Evolutionary conservation across 805 yeast genomes (phyloP), one percentile per base, ranked within the genome.

Genomic region (Spathaspora passalidarum): DNA sequence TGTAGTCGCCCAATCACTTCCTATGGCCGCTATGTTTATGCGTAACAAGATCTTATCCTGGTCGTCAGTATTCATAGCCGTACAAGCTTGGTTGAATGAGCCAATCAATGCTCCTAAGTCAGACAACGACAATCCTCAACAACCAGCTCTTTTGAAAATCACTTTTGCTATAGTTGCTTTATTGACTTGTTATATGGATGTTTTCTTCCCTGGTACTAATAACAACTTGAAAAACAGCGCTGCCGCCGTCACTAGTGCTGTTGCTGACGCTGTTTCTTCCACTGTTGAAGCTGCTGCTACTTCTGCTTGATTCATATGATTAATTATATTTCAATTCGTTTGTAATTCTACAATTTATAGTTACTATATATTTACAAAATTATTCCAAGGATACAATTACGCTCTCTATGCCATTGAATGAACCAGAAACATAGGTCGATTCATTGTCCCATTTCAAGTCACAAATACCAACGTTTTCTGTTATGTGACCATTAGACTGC

Each of bases 1-100:
- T 29, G 68, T 77, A 62, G 66, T 78, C 39, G 63, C 78, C 36
- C 86, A 78, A 60, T 70, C 83, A 14, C 75, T 81, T 66, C 86
- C 86, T 25, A 78, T 81, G 83, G 82, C 83, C 2, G 86, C 86
- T 40, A 79, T 81, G 81, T 81, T 81, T 62, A 71, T 81, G 78
- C 76, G 73, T 55, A 78, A 79, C 60, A 80, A 76, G 56, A 62
- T 79, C 50, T 60, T 80, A 54, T 69, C 82, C 10, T 79, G 86
- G 86, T 64, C 81, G 18, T 63, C 84, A 2, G 56, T 81, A 19
- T 69, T 81, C 47, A 71, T 78, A 49, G 70, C 81, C 4, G 54
- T 79, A 20, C 80, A 75, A 53, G 50, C 77, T 1, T 79, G 61
- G 52, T 65, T 80, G 56, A 75, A 69, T 48, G 75, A 72, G 46